These are phyloP conservation scores for Crithidia bombi DNA, from an alignment of 208 protist species.

Conservation along the genomic window DNA sequence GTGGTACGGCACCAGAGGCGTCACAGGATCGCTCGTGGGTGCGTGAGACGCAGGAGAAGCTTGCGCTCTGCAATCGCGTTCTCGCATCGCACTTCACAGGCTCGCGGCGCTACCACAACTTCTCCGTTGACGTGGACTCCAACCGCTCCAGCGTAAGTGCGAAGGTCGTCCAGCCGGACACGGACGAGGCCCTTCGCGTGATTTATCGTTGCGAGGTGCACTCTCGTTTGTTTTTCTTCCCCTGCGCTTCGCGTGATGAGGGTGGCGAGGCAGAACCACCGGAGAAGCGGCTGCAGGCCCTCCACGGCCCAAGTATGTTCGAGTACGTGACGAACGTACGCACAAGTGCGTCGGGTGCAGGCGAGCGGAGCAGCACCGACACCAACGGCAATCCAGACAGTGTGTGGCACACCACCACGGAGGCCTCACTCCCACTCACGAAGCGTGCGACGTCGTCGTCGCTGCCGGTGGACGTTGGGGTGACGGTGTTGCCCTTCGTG, in stretches of 20 bases:
- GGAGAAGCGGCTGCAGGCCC: neutral
- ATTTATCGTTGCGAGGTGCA: slow-evolving; percentile 76
- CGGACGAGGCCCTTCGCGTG: slow-evolving; percentile 67
- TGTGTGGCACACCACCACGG: too few species aligned
- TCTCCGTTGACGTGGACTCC: slow-evolving; percentile 65
- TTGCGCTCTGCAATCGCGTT: slow-evolving; percentile 54
- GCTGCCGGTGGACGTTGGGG: neutral
- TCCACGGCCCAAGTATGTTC: slow-evolving; percentile 19
- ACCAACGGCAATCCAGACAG: neutral
- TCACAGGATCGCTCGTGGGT: slow-evolving; percentile 31
- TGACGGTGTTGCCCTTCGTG: slow-evolving; percentile 56
- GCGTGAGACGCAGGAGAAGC: slow-evolving; percentile 24
- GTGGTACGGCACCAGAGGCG: neutral
- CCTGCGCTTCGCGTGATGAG: neutral
- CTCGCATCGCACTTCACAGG: slow-evolving; percentile 56
- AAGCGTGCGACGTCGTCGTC: neutral
- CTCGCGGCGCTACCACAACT: slow-evolving; percentile 87
- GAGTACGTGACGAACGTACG: slow-evolving; percentile 31
- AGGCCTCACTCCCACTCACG: too few species aligned
- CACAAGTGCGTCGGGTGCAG: neutral
- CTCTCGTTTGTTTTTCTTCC: slow-evolving; percentile 65
- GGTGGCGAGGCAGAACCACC: neutral
- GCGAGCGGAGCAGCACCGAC: neutral
- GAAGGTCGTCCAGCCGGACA: slow-evolving; percentile 63
- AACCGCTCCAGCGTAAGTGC: slow-evolving; percentile 35